phyloP scores from a whole-genome alignment of 2,329 filamentous ascomycete genomes.

The Trichoderma atroviride region DNA sequence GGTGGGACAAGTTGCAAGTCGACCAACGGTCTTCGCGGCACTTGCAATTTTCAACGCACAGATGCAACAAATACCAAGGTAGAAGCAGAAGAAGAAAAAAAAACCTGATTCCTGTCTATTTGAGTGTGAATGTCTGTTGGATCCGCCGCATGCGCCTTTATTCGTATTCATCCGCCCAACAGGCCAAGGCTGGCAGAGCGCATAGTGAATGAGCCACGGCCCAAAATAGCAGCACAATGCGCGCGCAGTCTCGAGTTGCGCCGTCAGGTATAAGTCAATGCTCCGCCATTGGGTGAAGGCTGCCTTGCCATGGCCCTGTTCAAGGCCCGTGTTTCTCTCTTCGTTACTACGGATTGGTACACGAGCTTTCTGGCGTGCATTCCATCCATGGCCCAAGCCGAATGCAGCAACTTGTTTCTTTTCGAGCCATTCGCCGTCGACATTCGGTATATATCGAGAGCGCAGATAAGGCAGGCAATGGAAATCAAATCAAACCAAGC shows the following conservation, averaged over 20 bases:
- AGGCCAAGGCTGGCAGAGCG: background rate
- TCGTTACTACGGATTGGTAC: background rate
- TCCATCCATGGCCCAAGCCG: background rate
- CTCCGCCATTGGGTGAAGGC: background rate
- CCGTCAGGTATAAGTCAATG: background rate
- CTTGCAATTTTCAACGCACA: background rate
- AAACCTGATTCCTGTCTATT: background rate
- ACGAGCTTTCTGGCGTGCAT: background rate
- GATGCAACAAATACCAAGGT: background rate
- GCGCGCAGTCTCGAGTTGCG: background rate
- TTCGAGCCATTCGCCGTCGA: background rate
- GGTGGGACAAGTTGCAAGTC: background rate
- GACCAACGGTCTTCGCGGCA: background rate
- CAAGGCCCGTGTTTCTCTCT: background rate
- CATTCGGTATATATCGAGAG: background rate
- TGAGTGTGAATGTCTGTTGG: conserved; percentile 2
- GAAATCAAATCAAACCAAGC: background rate
- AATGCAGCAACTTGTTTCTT: background rate
- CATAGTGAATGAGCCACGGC: conserved; percentile 7
- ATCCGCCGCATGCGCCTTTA: background rate
- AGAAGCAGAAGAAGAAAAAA: background rate
- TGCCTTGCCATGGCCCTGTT: background rate
- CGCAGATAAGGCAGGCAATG: background rate
- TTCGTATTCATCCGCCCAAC: conserved; percentile 1
- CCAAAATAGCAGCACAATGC: conserved; percentile 9